These are phyloP conservation scores for Laburnicola sp. DNA, from an alignment of 2,329 filamentous ascomycete genomes.

Conservation along the genomic window DNA sequence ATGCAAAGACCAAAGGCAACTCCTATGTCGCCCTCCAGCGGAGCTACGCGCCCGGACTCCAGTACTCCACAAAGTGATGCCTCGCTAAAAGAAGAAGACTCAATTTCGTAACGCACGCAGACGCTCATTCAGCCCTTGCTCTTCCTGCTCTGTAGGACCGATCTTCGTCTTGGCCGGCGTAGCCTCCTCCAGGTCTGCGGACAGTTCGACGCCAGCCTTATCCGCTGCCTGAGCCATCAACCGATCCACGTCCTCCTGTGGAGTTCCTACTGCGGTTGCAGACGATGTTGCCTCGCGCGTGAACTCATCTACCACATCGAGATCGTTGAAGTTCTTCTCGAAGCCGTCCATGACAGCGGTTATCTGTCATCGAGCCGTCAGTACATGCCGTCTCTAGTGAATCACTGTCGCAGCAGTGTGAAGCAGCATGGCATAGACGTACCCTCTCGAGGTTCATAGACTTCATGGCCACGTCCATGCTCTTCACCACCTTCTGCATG, in stretches of 20 bases:
- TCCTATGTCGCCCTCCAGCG: background rate
- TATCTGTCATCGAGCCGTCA: constrained; percentile 50
- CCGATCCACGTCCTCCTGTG: constrained; percentile 83
- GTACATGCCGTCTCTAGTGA: background rate
- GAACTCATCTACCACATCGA: constrained; percentile 62
- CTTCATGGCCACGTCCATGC: constrained; percentile 66
- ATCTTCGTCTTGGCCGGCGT: constrained; percentile 59
- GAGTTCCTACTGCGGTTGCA: constrained; percentile 73
- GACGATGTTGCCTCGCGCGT: constrained; percentile 85
- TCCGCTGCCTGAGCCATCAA: constrained; percentile 84
- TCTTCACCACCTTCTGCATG: constrained; percentile 65
- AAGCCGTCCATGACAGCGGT: constrained; percentile 69
- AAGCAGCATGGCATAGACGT: constrained; percentile 17
- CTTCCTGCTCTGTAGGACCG: constrained; percentile 75
- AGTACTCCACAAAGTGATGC: constrained; percentile 1
- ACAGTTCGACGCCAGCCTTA: constrained; percentile 81
- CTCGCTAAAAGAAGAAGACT: background rate
- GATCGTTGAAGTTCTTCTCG: constrained; percentile 59
- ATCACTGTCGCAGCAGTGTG: background rate
- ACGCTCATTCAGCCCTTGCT: constrained; percentile 69
- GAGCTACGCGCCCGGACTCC: constrained; percentile 4
- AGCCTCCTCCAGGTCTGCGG: constrained; percentile 69
- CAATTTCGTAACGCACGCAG: constrained; percentile 57
- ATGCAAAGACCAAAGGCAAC: background rate
- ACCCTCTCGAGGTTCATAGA: constrained; percentile 66